Percentiles rank a stretch among this genome's conserved stretches.
Conservation (phyloP, 169 alveolate genomes). For the Pseudocohnilembus persalinus region DNA sequence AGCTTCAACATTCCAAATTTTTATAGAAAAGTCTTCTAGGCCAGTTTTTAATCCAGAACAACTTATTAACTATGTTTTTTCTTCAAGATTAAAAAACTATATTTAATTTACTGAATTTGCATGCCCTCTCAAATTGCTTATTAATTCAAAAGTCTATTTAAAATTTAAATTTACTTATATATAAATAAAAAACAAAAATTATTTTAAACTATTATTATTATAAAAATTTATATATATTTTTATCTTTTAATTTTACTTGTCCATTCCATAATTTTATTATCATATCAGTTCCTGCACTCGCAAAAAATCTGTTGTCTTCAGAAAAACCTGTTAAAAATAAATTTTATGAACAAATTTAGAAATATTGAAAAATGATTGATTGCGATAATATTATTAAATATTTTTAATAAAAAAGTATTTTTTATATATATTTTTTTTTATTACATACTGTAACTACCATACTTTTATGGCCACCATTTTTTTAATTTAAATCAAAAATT, state of each 20-base stretch:
- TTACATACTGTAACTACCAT: too few relatives aligned
- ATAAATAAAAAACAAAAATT: too few relatives aligned
- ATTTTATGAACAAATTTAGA: too few relatives aligned
- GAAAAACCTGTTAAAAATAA: background rate
- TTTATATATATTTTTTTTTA: too few relatives aligned
- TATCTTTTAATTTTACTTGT: too few relatives aligned
- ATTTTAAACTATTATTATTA: too few relatives aligned
- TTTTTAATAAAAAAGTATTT: too few relatives aligned
- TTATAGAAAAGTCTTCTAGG: background rate
- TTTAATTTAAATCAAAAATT: background rate
- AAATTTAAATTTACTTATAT: too few relatives aligned
- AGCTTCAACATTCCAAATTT: background rate
- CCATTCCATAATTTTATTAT: background rate
- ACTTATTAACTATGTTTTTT: background rate
- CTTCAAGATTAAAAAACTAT: background rate
- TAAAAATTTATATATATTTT: too few relatives aligned
- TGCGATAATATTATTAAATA: too few relatives aligned
- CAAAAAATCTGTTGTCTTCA: background rate
- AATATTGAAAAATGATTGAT: too few relatives aligned
- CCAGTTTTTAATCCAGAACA: background rate
- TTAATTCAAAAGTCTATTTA: background rate
- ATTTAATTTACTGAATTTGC: too few relatives aligned
- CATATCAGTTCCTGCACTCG: background rate
- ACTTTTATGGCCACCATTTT: background rate
- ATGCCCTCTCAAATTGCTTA: background rate